Percentiles rank a stretch among this genome's conserved stretches.
These are phyloP conservation scores for Apiospora marii DNA, from an alignment of 2,329 filamentous ascomycete species.

Conservation along the genomic window DNA sequence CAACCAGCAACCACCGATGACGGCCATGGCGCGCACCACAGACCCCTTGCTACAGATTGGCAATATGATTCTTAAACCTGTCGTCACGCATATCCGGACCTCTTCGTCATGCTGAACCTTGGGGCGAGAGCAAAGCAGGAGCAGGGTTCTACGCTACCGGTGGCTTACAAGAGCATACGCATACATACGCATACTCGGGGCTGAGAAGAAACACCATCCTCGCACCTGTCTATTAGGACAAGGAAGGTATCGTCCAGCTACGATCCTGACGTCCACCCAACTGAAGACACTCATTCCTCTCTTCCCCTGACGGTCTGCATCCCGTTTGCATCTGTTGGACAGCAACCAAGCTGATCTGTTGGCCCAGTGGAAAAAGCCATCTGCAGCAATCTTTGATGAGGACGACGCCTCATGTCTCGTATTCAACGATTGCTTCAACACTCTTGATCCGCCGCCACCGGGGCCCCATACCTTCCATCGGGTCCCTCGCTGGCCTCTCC, in stretches of 20 bases:
- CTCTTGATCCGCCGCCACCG: neutral
- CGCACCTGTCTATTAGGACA: neutral
- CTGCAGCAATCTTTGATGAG: neutral
- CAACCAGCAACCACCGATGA: neutral
- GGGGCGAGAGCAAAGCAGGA: neutral
- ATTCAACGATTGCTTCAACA: neutral
- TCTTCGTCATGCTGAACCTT: neutral
- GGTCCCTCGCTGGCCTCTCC: neutral
- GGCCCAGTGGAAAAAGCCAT: neutral
- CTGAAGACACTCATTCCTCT: neutral
- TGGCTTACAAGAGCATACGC: neutral
- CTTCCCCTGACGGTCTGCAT: neutral
- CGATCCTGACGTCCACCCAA: neutral
- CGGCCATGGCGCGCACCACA: neutral
- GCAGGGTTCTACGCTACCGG: neutral
- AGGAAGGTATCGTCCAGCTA: neutral
- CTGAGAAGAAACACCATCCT: neutral
- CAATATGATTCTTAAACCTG: neutral
- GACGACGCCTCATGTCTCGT: conserved; percentile 8
- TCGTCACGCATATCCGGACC: neutral
- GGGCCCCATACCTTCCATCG: neutral
- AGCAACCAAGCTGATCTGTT: neutral
- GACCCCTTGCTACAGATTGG: neutral
- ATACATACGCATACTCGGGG: neutral
- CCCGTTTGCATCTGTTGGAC: neutral